These are phyloP conservation scores for Schizosaccharomyces osmophilus DNA, from an alignment of 805 yeast species.

Conservation along the genomic window DNA sequence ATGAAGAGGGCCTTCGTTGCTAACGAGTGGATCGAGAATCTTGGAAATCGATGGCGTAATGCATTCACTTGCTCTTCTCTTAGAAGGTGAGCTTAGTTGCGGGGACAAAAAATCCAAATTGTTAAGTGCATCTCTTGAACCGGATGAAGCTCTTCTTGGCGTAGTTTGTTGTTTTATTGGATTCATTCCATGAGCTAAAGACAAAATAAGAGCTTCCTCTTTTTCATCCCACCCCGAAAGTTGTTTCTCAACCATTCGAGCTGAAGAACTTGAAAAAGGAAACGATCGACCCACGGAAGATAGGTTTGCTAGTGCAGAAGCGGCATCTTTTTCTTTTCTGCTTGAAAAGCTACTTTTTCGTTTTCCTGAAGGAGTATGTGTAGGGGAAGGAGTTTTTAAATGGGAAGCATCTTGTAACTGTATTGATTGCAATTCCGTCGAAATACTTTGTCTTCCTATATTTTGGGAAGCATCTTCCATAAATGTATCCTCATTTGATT, in stretches of 20 bases:
- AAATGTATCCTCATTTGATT: too few relatives aligned
- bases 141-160: background rate
- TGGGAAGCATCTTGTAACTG: too few relatives aligned
- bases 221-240: background rate
- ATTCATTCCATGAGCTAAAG: background rate
- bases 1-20: too few relatives aligned
- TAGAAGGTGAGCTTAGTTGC: background rate
- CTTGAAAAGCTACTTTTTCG: background rate
- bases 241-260: background rate
- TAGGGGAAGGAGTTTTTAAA: too few relatives aligned
- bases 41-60: background rate
- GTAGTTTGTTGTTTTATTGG: background rate
- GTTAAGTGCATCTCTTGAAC: background rate
- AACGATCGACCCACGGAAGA: background rate
- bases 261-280: background rate
- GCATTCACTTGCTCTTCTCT: background rate
- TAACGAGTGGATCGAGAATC: background rate
- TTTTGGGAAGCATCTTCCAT: too few relatives aligned
- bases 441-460: too few relatives aligned
- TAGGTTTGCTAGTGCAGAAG: background rate
- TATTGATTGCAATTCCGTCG: too few relatives aligned
- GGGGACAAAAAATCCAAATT: background rate
- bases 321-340: background rate
- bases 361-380: too few relatives aligned
- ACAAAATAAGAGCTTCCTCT: background rate